Evolutionary conservation across 306 rosid species (phyloP), one percentile per base, ranked within the genome.

Genomic region (Coriaria nepalensis): DNA sequence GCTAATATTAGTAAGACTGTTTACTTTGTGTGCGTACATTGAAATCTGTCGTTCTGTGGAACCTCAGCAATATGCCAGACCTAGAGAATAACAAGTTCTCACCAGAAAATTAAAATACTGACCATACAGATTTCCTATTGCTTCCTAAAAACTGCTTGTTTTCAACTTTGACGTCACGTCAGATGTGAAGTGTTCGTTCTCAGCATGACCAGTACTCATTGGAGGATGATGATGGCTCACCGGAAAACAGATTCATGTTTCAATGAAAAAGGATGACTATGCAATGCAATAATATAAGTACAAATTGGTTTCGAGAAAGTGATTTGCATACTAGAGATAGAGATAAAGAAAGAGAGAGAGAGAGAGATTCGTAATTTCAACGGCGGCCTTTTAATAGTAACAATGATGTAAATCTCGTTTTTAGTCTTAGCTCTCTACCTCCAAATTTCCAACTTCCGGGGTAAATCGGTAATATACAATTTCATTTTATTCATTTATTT

Each of bases 171-270:
- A 86, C 4, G 93, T 78, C 62, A 81, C 77, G 33, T 81, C 90
- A 59, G 81, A 86, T 49, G 76, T 37, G 62, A 81, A 86, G 68
- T 82, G 88, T 54, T 79, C 81, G 53, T 86, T 86, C 69, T 81
- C 93, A 14, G 83, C 88, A 70, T 76, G 88, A 13, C 69, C 96
- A 55, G 79, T 93, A 72, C 88, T 70, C 88, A 76, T 86, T 58
- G 96, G 93, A 47, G 88, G 96, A 70, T 86, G 88, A 70, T 86
- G 88, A 72, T 81, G 93, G 65, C 93, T 78, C 42, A 86, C 88
- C 93, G 78, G 68, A 52, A 68, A 64, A 41, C 5, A 5, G 12
- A 0, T 5, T 44, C 9, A 44, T 10, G 1, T 44, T 4, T 13
- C 8, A 44, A 44, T 13, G 8, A 13, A 10, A 43, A 10, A 44